A percentile compares a stretch with the other conserved stretches of the same genome.
phyloP scores from a whole-genome alignment of 441 rosid species.

The Brassica hybrid region DNA sequence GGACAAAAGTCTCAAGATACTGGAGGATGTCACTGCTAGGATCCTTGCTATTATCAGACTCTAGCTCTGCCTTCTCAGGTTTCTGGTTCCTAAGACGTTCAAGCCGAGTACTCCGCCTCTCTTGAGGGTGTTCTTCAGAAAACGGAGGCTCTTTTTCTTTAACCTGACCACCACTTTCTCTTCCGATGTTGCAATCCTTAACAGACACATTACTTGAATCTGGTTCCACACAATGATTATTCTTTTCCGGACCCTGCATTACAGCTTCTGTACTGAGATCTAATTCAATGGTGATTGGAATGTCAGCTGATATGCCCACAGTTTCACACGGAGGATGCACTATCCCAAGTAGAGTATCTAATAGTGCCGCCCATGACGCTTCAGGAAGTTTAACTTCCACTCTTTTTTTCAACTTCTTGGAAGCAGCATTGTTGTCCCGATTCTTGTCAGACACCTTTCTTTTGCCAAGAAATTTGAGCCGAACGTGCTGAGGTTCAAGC shows the following conservation, averaged over 20 bases:
- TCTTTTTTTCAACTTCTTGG: conserved; percentile 63
- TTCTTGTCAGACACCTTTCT: conserved; percentile 72
- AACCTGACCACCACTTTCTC: conserved; percentile 41
- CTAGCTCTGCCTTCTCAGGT: conserved; percentile 91
- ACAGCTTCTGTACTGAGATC: conserved; percentile 53
- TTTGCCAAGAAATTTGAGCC: conserved; percentile 90
- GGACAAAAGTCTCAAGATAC: conserved; percentile 76
- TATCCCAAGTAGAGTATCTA: conserved; percentile 73
- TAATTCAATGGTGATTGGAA: conserved; percentile 60
- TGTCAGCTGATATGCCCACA: conserved; percentile 72
- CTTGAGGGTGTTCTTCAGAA: conserved; percentile 88
- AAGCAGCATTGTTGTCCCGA: conserved; percentile 52
- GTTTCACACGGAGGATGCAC: conserved; percentile 60
- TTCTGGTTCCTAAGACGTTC: conserved; percentile 95
- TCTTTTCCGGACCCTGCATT: conserved; percentile 52
- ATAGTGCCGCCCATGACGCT: conserved; percentile 78
- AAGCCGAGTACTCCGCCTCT: conserved; percentile 98
- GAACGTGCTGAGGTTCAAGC: conserved; percentile 84
- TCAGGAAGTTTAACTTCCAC: conserved; percentile 66
- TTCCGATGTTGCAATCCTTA: conserved; percentile 56
- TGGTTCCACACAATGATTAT: conserved; percentile 46
- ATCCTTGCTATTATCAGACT: conserved; percentile 65
- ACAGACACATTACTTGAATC: conserved; percentile 50
- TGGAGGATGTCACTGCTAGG: conserved; percentile 69
- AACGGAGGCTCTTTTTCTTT: conserved; percentile 60